These are phyloP conservation scores for Sclerotinia borealis DNA, from an alignment of 2,329 filamentous ascomycete species.

Conservation along the genomic window DNA sequence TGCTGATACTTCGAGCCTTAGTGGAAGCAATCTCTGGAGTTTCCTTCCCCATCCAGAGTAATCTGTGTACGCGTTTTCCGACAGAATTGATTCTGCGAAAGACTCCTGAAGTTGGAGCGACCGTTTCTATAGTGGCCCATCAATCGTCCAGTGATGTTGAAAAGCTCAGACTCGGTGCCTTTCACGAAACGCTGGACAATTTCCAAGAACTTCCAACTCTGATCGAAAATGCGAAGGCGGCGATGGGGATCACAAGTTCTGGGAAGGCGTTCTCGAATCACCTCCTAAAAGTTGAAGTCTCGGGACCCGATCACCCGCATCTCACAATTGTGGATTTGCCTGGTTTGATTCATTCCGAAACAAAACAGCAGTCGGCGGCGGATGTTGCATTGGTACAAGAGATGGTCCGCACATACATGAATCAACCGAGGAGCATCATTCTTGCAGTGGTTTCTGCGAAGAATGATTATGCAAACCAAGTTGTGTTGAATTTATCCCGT, in stretches of 20 bases:
- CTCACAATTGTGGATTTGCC: slow-evolving; percentile 55
- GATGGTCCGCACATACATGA: slow-evolving; percentile 48
- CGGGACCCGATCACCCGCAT: slow-evolving; percentile 36
- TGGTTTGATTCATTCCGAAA: slow-evolving; percentile 45
- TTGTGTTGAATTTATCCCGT: slow-evolving; percentile 46
- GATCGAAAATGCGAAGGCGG: slow-evolving; percentile 22
- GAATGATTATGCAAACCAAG: slow-evolving; percentile 56
- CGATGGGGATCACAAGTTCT: slow-evolving; percentile 15
- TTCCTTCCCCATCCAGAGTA: slow-evolving; percentile 36
- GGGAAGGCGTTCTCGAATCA: slow-evolving; percentile 29
- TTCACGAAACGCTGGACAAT: slow-evolving; percentile 19
- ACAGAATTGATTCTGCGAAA: slow-evolving; percentile 37
- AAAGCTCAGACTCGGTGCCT: slow-evolving; percentile 13
- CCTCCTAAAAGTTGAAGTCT: slow-evolving; percentile 22
- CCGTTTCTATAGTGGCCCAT: slow-evolving; percentile 21
- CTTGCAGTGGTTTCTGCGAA: slow-evolving; percentile 51
- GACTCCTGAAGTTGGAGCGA: slow-evolving; percentile 12
- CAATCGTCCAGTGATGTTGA: slow-evolving; percentile 17
- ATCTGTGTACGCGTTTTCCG: slow-evolving; percentile 39
- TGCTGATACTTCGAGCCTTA: slow-evolving; percentile 5
- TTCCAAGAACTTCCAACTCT: slow-evolving; percentile 20
- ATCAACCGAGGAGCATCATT: slow-evolving; percentile 48
- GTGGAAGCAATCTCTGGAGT: slow-evolving; percentile 35
- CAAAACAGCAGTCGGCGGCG: slow-evolving; percentile 38
- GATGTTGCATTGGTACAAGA: slow-evolving; percentile 41